phyloP scores from a whole-genome alignment of 768 basidiomycete genomes.

The Suillus discolor region DNA sequence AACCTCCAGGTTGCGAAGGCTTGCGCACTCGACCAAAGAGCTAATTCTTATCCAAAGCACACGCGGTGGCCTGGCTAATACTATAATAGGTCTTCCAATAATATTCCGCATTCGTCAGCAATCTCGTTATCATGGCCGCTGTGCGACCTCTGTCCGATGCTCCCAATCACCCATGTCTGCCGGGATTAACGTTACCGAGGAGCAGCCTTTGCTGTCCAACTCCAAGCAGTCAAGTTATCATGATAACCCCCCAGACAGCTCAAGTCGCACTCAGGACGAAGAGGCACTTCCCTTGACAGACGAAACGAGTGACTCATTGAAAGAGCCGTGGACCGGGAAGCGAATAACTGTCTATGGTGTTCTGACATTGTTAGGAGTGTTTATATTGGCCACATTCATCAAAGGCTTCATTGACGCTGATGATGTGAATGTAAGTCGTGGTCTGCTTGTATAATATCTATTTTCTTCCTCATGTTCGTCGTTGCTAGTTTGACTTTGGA shows the following conservation, averaged over 20 bases:
- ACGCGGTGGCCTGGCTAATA: background rate
- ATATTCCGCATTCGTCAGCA: constrained; percentile 1
- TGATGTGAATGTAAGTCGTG: constrained; percentile 60
- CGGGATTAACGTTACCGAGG: constrained; percentile 16
- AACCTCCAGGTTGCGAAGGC: background rate
- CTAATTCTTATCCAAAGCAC: background rate
- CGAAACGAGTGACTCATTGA: constrained; percentile 8
- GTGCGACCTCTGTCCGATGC: background rate
- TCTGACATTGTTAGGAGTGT: constrained; percentile 37
- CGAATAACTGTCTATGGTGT: constrained; percentile 31
- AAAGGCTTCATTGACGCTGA: constrained; percentile 72
- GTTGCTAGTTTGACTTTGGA: constrained; percentile 71
- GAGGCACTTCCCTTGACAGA: constrained; percentile 14
- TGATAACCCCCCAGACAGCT: constrained; percentile 4
- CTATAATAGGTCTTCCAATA: background rate
- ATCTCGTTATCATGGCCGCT: background rate
- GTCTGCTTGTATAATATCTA: constrained; percentile 18
- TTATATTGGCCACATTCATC: constrained; percentile 54
- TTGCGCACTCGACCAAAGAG: background rate
- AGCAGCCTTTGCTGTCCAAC: constrained; percentile 26
- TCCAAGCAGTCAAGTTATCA: constrained; percentile 21
- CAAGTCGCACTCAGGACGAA: constrained; percentile 12
- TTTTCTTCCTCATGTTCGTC: constrained; percentile 47
- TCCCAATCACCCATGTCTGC: constrained; percentile 4
- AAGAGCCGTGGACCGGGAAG: constrained; percentile 14